Evolutionary conservation across 352 stramenopile genomes (phyloP).

Genomic region (Phytophthora citricola): DNA sequence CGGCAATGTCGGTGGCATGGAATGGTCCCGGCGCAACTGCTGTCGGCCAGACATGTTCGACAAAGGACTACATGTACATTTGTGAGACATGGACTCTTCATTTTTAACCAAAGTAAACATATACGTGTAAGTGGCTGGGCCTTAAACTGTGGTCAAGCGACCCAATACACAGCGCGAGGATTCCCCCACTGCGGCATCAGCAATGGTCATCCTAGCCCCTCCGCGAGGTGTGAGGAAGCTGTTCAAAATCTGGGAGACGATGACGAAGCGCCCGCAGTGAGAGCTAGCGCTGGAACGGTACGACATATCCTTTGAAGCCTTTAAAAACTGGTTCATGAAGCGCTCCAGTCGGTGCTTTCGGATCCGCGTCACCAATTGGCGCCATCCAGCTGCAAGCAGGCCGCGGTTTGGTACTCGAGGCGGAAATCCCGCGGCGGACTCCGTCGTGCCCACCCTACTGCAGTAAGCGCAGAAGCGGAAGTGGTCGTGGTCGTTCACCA

Average conservation of each 20-base stretch:
- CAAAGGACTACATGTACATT: no score
- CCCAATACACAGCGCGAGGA: not conserved
- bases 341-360: conserved; percentile 39
- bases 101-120: conserved; percentile 21
- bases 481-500: conserved; percentile 48
- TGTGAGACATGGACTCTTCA: conserved; percentile 19
- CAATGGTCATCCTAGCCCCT: not conserved
- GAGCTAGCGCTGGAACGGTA: conserved; percentile 38
- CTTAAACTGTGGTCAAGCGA: conserved; percentile 11
- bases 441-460: conserved; percentile 46
- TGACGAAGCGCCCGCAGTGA: conserved; percentile 52
- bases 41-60: not conserved
- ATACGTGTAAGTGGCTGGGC: not conserved
- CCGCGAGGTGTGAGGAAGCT: conserved; percentile 53
- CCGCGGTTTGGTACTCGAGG: conserved; percentile 40
- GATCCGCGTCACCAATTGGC: conserved; percentile 26
- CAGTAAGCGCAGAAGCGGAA: conserved; percentile 66
- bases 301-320: conserved; percentile 50
- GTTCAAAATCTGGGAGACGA: conserved; percentile 51
- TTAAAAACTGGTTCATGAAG: conserved; percentile 56
- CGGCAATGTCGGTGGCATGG: not conserved
- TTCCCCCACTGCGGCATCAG: not conserved
- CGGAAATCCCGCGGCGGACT: conserved; percentile 52
- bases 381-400: conserved; percentile 13
- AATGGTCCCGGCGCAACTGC: conserved; percentile 8